Evolutionary conservation across 352 stramenopile genomes (phyloP).

Genomic region (Phytophthora ohioensis): DNA sequence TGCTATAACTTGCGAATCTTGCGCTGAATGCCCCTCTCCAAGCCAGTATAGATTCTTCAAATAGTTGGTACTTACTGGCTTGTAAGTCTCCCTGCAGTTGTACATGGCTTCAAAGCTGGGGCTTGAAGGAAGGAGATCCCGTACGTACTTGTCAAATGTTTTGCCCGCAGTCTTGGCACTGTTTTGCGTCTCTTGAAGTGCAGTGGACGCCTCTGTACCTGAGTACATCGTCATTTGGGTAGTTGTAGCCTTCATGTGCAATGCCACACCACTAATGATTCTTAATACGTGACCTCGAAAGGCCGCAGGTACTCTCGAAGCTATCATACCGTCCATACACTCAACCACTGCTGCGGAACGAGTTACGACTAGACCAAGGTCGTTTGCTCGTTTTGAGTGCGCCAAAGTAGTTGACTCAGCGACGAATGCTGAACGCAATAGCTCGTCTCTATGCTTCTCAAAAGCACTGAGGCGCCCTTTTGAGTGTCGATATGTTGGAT

Average conservation of each 20-base stretch:
- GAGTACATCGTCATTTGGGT: conserved; percentile 10
- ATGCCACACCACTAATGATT: not conserved
- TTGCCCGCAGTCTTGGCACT: not conserved
- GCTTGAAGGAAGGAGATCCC: not conserved
- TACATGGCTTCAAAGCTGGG: not conserved
- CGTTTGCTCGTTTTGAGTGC: not conserved
- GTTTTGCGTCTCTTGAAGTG: not conserved
- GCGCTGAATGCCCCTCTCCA: not conserved
- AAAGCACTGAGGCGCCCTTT: not conserved
- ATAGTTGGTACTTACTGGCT: not conserved
- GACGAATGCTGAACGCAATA: not conserved
- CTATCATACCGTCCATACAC: conserved; percentile 1
- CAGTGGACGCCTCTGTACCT: not conserved
- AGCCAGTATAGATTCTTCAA: not conserved
- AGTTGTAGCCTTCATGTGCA: not conserved
- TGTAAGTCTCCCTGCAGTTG: not conserved
- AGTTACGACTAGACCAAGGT: not conserved
- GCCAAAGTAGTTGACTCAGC: not conserved
- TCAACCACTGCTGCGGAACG: not conserved
- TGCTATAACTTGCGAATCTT: not conserved
- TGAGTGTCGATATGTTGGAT: not conserved
- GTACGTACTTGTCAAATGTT: not conserved
- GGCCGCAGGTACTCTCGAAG: not conserved
- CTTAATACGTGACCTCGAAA: not conserved
- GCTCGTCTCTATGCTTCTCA: not conserved